These are phyloP conservation scores for Lentinula aciculospora DNA, from an alignment of 768 basidiomycete genomes.

Conservation along the genomic window DNA sequence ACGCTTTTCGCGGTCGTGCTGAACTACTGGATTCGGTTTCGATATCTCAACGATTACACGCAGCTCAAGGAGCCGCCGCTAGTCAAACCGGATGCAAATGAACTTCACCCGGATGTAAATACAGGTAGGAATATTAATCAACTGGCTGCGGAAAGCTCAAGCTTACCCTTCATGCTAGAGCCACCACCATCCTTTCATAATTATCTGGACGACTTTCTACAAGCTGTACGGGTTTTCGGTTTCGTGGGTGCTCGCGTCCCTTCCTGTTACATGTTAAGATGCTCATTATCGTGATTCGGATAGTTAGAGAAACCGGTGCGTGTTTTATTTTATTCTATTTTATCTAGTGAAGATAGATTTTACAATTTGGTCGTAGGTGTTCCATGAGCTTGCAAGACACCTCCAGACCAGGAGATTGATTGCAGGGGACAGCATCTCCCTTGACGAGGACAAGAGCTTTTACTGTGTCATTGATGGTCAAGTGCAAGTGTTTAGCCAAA, in stretches of 20 bases:
- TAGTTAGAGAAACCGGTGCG: slow-evolving; percentile 87
- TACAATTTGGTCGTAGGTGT: slow-evolving; percentile 52
- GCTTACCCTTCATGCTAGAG: slow-evolving; percentile 28
- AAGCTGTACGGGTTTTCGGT: slow-evolving; percentile 95
- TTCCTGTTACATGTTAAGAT: background rate
- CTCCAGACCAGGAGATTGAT: slow-evolving; percentile 92
- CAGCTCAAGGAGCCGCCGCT: slow-evolving; percentile 78
- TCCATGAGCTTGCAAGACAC: slow-evolving; percentile 95
- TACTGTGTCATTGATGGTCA: slow-evolving; percentile 98
- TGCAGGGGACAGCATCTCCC: slow-evolving; percentile 89
- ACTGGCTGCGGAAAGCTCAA: background rate
- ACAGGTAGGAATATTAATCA: slow-evolving; percentile 28
- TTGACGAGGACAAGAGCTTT: slow-evolving; percentile 91
- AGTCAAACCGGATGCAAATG: slow-evolving; percentile 76
- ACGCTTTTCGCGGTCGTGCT: slow-evolving; percentile 57
- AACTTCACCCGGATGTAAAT: slow-evolving; percentile 90
- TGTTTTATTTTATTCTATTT: background rate
- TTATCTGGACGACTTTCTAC: slow-evolving; percentile 94
- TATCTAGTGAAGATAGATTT: no score
- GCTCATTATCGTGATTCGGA: background rate
- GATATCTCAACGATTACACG: slow-evolving; percentile 70
- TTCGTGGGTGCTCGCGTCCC: slow-evolving; percentile 47
- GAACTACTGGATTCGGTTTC: slow-evolving; percentile 83
- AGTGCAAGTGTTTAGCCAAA: slow-evolving; percentile 86
- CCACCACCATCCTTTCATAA: slow-evolving; percentile 83